phyloP scores from a whole-genome alignment of 2,329 filamentous ascomycete genomes.

The Metarhizium rileyi region DNA sequence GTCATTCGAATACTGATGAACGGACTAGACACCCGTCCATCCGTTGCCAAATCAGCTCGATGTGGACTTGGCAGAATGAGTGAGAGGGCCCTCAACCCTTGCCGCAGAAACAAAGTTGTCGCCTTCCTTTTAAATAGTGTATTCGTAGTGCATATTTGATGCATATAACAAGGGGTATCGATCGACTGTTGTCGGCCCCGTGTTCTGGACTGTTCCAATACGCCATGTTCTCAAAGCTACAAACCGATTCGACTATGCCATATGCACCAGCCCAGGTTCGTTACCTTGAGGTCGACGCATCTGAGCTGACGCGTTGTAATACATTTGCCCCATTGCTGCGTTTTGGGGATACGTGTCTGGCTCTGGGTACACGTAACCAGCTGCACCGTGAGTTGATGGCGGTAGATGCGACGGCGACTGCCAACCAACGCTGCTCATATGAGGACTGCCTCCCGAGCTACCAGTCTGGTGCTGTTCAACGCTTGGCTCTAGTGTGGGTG shows the following conservation, averaged over 20 bases:
- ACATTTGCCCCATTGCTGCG: constrained; percentile 55
- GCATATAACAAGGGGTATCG: constrained; percentile 15
- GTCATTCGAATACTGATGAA: neutral
- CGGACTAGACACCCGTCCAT: neutral
- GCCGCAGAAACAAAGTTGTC: neutral
- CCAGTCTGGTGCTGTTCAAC: constrained; percentile 64
- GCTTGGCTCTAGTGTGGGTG: constrained; percentile 76
- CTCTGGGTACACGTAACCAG: constrained; percentile 71
- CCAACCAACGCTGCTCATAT: constrained; percentile 76
- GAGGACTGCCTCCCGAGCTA: constrained; percentile 75
- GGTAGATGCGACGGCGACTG: constrained; percentile 70
- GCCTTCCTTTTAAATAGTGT: neutral
- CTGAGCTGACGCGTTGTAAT: constrained; percentile 55
- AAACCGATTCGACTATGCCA: constrained; percentile 23
- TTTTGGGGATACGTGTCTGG: constrained; percentile 61
- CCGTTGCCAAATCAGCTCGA: neutral
- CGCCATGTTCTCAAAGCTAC: neutral
- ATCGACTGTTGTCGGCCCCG: constrained; percentile 5
- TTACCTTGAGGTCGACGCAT: constrained; percentile 68
- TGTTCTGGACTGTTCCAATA: constrained; percentile 1
- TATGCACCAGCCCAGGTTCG: constrained; percentile 45
- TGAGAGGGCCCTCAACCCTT: neutral
- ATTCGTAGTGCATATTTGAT: neutral
- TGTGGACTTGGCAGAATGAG: neutral
- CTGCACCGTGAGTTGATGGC: constrained; percentile 58